These are phyloP conservation scores for Wickerhamomyces bovis DNA, from an alignment of 805 yeast genomes.

Conservation along the genomic window DNA sequence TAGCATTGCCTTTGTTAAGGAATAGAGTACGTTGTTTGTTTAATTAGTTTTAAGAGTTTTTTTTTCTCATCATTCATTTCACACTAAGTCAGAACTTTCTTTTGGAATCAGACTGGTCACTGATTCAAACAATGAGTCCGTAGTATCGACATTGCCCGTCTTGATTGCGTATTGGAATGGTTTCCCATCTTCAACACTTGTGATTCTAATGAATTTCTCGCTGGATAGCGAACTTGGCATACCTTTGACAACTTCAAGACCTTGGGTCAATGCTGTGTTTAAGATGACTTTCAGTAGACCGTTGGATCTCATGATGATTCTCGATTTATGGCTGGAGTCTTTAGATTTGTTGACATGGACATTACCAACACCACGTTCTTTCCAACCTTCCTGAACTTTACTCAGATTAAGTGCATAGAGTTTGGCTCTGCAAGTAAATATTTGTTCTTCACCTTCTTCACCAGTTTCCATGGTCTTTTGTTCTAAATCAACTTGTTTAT, in stretches of 20 bases:
- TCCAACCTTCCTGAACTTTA: slow-evolving; percentile 77
- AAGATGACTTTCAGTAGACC: slow-evolving; percentile 79
- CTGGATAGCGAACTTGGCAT: slow-evolving; percentile 80
- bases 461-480: slow-evolving; percentile 71
- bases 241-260: slow-evolving; percentile 66
- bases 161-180: slow-evolving; percentile 84
- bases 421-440: slow-evolving; percentile 69
- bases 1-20: slow-evolving; percentile 67
- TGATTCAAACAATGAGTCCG: slow-evolving; percentile 51
- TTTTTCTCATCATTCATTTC: slow-evolving; percentile 3
- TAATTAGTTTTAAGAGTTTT: not conserved
- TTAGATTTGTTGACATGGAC: slow-evolving; percentile 63
- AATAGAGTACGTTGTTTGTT: slow-evolving; percentile 2
- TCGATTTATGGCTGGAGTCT: slow-evolving; percentile 32
- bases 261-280: slow-evolving; percentile 60
- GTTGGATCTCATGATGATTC: slow-evolving; percentile 88
- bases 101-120: slow-evolving; percentile 29
- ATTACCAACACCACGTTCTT: slow-evolving; percentile 87
- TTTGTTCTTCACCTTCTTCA: slow-evolving; percentile 76
- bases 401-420: slow-evolving; percentile 69
- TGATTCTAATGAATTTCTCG: slow-evolving; percentile 75
- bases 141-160: slow-evolving; percentile 54
- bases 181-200: slow-evolving; percentile 55
- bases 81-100: slow-evolving; percentile 4
- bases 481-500: slow-evolving; percentile 53